Percentiles rank a stretch among this genome's conserved stretches.
phyloP scores from a whole-genome alignment of 2,329 filamentous ascomycete species.

The Dissoconium aciculare region DNA sequence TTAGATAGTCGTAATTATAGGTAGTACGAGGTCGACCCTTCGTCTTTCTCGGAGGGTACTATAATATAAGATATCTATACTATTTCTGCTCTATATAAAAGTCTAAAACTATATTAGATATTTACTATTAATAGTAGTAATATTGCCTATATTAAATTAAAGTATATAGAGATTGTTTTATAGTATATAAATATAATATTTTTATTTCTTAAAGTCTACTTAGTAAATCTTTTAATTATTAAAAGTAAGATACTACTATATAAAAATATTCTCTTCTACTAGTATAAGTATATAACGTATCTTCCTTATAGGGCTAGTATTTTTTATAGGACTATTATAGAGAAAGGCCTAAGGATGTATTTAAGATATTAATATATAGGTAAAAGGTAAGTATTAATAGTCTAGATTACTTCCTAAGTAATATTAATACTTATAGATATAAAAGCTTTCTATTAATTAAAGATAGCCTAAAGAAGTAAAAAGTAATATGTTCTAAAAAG shows the following conservation, averaged over 20 bases:
- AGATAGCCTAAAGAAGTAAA: neutral
- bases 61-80: neutral
- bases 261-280: neutral
- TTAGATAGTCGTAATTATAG: too few relatives aligned
- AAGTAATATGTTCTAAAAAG: too few relatives aligned
- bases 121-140: neutral
- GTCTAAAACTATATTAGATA: neutral
- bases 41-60: too few relatives aligned
- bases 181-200: neutral
- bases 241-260: neutral
- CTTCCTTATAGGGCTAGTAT: neutral
- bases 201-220: constrained; percentile 1
- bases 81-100: neutral
- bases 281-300: neutral
- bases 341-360: neutral
- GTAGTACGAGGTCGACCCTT: too few relatives aligned
- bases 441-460: neutral
- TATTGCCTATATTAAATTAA: neutral
- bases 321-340: neutral
- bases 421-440: neutral
- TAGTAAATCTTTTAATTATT: neutral
- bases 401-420: constrained; percentile 1
- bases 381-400: neutral
- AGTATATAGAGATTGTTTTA: neutral
- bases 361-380: neutral